phyloP scores from a whole-genome alignment of 345 rosid species.

The Pseudoturritis turrita region DNA sequence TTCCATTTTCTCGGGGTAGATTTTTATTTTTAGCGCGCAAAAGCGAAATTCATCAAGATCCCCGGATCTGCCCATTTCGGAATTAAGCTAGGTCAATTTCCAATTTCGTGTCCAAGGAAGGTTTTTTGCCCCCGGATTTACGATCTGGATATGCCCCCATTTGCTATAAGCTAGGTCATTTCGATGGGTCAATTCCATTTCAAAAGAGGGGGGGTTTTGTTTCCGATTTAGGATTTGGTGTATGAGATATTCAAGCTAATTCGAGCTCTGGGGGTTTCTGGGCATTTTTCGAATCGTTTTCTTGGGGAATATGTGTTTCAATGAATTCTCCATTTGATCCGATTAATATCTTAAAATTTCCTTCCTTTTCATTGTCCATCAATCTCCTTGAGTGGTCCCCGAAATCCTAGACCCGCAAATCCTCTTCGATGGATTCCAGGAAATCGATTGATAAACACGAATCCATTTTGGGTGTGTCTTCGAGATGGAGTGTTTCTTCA shows the following conservation, averaged over 20 bases:
- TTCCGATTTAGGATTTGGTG: background rate
- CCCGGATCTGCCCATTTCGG: conserved; percentile 22
- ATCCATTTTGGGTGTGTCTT: conserved; percentile 37
- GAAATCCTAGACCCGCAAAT: conserved; percentile 6
- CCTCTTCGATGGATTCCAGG: conserved; percentile 38
- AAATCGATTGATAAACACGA: conserved; percentile 40
- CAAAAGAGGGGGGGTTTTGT: background rate
- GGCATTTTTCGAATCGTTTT: conserved; percentile 2
- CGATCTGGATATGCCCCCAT: conserved; percentile 3
- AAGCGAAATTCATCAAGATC: conserved; percentile 9
- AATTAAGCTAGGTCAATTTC: conserved; percentile 17
- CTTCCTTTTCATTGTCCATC: background rate
- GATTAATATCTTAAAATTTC: background rate
- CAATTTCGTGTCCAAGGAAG: background rate
- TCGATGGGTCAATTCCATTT: background rate
- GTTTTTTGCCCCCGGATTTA: background rate
- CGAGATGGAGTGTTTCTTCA: conserved; percentile 62
- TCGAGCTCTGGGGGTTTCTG: conserved; percentile 14
- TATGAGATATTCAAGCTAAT: background rate
- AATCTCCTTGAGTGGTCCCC: conserved; percentile 13
- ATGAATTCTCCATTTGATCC: conserved; percentile 12
- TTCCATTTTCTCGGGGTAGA: background rate
- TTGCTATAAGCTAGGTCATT: background rate
- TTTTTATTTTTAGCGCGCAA: background rate
- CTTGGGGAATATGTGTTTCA: background rate